A percentile compares a stretch with the other conserved stretches of the same genome.
These are phyloP conservation scores for Corymbia maculata DNA, from an alignment of 345 rosid species.

Conservation along the genomic window DNA sequence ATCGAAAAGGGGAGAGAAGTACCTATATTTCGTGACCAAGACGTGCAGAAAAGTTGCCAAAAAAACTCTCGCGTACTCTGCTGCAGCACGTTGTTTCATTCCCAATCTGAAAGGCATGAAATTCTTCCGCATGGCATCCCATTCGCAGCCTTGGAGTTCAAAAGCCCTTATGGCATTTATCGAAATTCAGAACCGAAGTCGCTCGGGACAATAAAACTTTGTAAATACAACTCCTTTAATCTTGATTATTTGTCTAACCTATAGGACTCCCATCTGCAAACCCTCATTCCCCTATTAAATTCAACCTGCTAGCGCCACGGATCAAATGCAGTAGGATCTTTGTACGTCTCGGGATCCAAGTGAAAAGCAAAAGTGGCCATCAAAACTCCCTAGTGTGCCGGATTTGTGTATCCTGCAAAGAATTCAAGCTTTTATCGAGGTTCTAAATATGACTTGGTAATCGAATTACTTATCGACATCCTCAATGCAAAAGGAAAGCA, in stretches of 20 bases:
- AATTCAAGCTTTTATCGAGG: neutral
- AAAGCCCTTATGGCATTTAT: neutral
- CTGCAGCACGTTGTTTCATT: conserved; percentile 16
- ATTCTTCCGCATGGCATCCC: conserved; percentile 3
- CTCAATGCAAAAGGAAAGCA: neutral
- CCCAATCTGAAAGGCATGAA: conserved; percentile 22
- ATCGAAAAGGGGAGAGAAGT: neutral
- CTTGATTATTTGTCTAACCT: too few relatives aligned
- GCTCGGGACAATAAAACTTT: neutral
- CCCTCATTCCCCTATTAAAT: neutral
- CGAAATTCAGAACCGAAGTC: neutral
- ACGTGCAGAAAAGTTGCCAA: neutral
- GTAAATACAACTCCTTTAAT: neutral
- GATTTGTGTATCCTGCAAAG: conserved; percentile 14
- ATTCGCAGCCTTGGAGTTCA: neutral
- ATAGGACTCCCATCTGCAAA: neutral
- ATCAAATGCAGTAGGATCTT: conserved; percentile 11
- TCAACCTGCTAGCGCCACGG: conserved; percentile 17
- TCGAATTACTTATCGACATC: neutral
- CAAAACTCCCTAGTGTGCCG: conserved; percentile 8
- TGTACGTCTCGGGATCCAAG: conserved; percentile 5
- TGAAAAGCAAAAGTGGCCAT: conserved; percentile 2
- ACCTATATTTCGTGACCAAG: neutral
- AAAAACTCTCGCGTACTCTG: conserved; percentile 2
- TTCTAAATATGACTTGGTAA: neutral